Evolutionary conservation across 1,284 basidiomycete species (phyloP), one percentile per base, ranked within the genome.

Genomic region (Rhodotorula sp.): DNA sequence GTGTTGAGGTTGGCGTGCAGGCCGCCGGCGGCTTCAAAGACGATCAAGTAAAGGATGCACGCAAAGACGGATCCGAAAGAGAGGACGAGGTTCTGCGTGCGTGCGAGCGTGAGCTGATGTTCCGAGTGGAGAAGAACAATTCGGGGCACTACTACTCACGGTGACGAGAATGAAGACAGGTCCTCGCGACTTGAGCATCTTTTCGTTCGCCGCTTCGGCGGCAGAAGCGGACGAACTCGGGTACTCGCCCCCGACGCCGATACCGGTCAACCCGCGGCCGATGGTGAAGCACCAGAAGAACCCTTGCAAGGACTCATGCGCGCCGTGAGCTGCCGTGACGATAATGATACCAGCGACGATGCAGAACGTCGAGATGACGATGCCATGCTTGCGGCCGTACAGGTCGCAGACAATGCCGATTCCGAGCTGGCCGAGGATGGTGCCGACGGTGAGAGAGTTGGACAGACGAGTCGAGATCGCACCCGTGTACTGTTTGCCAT

Each of bases 281-380:
- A 91, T 81, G 0, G 89, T 89, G 72, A 91, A 81, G 80, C 88
- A 89, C 90, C 90, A 91, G 77, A 91, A 89, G 58, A 91, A 81
- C 37, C 87, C 88, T 1, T 64, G 67, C 2, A 76, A 82, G 75
- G 64, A 82, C 61, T 86, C 86, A 57, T 86, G 80, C 1, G 85
- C 84, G 4, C 87, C 89, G 75, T 87, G 85, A 20, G 90, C 87
- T 7, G 87, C 89, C 3, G 90, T 90, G 14, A 85, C 86, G 49
- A 91, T 83, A 44, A 85, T 88, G 24, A 87, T 87, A 45, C 90
- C 90, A 48, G 90, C 66, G 60, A 89, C 86, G 71, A 91, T 90
- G 45, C 89, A 78, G 45, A 86, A 75, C 0, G 90, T 91, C 6
- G 90, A 90, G 45, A 84, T 78, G 29, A 91, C 86, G 62, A 91